These are phyloP conservation scores for Penicillium diatomitis DNA, from an alignment of 495 filamentous ascomycete genomes.

Conservation along the genomic window DNA sequence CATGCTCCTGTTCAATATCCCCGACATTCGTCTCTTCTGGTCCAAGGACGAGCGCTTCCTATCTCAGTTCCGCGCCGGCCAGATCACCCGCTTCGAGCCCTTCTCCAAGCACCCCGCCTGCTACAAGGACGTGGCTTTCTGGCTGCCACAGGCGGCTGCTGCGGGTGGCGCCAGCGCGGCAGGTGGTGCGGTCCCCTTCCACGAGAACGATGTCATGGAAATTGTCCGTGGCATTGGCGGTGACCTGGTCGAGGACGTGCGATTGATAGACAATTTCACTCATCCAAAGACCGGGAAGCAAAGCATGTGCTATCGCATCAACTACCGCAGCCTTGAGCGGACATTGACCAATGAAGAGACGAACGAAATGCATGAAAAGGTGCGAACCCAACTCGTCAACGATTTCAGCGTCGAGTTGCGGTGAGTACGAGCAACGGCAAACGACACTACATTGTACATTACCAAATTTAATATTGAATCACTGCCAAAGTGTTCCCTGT, in stretches of 20 bases:
- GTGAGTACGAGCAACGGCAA: conserved; percentile 23
- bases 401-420: conserved; percentile 75
- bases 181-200: conserved; percentile 50
- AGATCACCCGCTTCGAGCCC: conserved; percentile 62
- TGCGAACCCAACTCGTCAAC: conserved; percentile 51
- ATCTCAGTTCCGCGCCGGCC: conserved; percentile 62
- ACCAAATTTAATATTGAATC: conserved; percentile 3
- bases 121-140: conserved; percentile 90
- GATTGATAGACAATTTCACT: conserved; percentile 70
- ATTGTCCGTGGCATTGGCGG: conserved; percentile 71
- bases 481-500: background rate
- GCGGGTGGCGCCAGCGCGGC: conserved; percentile 38
- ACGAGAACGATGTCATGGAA: conserved; percentile 98
- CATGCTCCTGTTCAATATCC: conserved; percentile 92
- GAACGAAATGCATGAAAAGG: conserved; percentile 63
- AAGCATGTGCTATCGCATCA: conserved; percentile 87
- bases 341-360: conserved; percentile 76
- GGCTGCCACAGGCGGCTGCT: conserved; percentile 51
- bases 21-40: conserved; percentile 98
- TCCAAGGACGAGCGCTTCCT: conserved; percentile 75
- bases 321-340: conserved; percentile 80
- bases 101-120: conserved; percentile 86
- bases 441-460: conserved; percentile 7
- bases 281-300: conserved; percentile 78
- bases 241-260: conserved; percentile 80